phyloP scores from a whole-genome alignment of 2,329 filamentous ascomycete genomes.

The Aureobasidium vineae region DNA sequence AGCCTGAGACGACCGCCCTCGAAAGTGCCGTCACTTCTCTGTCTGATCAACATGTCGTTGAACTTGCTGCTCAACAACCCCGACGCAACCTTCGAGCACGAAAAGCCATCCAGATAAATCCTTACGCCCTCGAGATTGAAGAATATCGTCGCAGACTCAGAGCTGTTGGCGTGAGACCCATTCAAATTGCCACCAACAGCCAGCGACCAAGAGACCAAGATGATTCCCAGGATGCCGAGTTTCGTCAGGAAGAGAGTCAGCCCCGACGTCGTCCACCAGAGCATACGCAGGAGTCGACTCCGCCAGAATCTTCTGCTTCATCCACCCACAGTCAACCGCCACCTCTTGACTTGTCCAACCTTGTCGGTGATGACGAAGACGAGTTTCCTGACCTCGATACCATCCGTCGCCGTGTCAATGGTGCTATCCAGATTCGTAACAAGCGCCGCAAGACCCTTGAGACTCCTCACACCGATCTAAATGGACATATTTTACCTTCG shows the following conservation, averaged over 20 bases:
- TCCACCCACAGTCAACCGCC: background rate
- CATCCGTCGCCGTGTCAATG: slow-evolving; percentile 27
- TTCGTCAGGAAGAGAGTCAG: slow-evolving; percentile 16
- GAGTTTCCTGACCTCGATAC: slow-evolving; percentile 37
- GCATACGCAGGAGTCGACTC: slow-evolving; percentile 24
- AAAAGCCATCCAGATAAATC: slow-evolving; percentile 51
- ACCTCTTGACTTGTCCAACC: slow-evolving; percentile 20
- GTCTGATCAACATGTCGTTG: slow-evolving; percentile 9
- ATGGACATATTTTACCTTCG: background rate
- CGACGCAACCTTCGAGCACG: slow-evolving; percentile 44
- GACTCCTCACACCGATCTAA: background rate
- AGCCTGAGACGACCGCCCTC: background rate
- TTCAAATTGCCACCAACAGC: slow-evolving; percentile 36
- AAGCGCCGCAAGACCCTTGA: slow-evolving; percentile 31
- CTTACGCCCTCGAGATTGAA: slow-evolving; percentile 48
- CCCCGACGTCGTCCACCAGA: background rate
- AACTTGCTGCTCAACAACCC: slow-evolving; percentile 19
- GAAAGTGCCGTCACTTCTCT: background rate
- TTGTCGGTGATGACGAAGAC: slow-evolving; percentile 30
- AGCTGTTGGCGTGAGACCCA: slow-evolving; percentile 46
- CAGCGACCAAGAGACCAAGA: slow-evolving; percentile 25
- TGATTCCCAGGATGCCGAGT: slow-evolving; percentile 20
- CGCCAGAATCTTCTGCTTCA: slow-evolving; percentile 9
- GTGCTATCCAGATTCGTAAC: slow-evolving; percentile 28
- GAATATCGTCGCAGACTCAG: slow-evolving; percentile 46